Conservation (phyloP, 2,329 filamentous ascomycete species). For the Pestalotiopsis sp. region DNA sequence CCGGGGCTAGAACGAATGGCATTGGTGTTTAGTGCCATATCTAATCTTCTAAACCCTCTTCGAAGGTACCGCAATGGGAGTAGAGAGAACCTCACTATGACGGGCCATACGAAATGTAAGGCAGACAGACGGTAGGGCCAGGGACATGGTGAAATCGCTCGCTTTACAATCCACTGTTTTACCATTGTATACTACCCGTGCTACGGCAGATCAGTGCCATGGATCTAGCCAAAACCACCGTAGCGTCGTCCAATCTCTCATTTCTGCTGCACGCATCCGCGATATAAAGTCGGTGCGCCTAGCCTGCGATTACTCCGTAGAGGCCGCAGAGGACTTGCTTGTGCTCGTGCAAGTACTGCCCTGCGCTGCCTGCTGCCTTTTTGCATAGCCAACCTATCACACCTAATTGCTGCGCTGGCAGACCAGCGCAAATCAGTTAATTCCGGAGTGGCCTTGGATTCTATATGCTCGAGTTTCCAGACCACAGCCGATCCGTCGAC, state of each 20-base stretch:
- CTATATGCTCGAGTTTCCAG: neutral
- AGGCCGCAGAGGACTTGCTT: neutral
- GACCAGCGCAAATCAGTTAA: neutral
- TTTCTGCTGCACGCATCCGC: neutral
- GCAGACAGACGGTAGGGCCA: neutral
- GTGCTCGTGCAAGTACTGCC: neutral
- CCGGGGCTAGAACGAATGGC: neutral
- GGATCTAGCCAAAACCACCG: neutral
- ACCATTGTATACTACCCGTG: neutral
- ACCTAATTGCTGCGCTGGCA: too few species aligned
- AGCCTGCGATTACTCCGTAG: neutral
- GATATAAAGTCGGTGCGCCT: neutral
- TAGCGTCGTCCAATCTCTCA: neutral
- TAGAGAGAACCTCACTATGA: neutral
- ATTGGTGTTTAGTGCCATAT: neutral
- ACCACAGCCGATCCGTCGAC: neutral
- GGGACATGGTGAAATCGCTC: neutral
- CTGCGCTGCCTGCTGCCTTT: neutral
- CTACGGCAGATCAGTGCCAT: neutral
- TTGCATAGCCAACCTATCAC: neutral
- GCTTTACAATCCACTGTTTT: neutral
- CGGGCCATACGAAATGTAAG: neutral
- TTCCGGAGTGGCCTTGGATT: neutral
- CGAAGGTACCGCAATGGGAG: neutral
- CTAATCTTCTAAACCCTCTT: neutral